Evolutionary conservation across 768 basidiomycete genomes (phyloP).

Genomic region (Boletus rubescentipes): DNA sequence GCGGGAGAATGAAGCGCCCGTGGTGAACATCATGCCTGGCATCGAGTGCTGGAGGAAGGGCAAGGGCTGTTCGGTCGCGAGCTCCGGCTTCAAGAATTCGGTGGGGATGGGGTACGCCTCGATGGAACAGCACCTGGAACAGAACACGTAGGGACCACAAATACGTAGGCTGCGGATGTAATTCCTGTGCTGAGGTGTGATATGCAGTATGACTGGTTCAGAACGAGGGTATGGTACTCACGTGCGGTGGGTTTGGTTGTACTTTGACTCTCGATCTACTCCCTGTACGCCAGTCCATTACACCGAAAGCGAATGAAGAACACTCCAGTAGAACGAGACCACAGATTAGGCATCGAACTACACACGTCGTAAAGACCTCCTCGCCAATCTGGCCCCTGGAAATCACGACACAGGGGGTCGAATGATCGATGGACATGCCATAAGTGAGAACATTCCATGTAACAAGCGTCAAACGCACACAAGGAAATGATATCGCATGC

Average conservation of each 20-base stretch:
- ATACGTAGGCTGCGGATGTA: conserved; percentile 41
- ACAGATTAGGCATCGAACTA: background rate
- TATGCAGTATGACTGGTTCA: background rate
- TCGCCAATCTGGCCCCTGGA: conserved; percentile 9
- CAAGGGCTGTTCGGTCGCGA: background rate
- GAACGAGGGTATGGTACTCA: conserved; percentile 16
- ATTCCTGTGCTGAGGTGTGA: conserved; percentile 28
- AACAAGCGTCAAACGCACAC: conserved; percentile 3
- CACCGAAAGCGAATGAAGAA: conserved; percentile 29
- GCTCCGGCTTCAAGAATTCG: conserved; percentile 4
- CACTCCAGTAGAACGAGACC: conserved; percentile 31
- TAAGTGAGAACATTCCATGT: conserved; percentile 1
- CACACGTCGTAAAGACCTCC: background rate
- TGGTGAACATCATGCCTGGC: conserved; percentile 33
- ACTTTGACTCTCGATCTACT: conserved; percentile 18
- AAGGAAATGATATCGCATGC: background rate
- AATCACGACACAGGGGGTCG: conserved; percentile 15
- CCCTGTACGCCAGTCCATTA: conserved; percentile 38
- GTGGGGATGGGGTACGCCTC: conserved; percentile 36
- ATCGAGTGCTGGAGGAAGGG: conserved; percentile 20
- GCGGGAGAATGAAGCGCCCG: conserved; percentile 34
- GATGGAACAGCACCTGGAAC: conserved; percentile 48
- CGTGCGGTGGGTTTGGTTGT: conserved; percentile 22
- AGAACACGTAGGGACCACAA: conserved; percentile 47
- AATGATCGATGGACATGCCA: conserved; percentile 7